Base-by-base conservation (phyloP, 164 flowering plant species). In the Tetrastigma voinierianum region DNA sequence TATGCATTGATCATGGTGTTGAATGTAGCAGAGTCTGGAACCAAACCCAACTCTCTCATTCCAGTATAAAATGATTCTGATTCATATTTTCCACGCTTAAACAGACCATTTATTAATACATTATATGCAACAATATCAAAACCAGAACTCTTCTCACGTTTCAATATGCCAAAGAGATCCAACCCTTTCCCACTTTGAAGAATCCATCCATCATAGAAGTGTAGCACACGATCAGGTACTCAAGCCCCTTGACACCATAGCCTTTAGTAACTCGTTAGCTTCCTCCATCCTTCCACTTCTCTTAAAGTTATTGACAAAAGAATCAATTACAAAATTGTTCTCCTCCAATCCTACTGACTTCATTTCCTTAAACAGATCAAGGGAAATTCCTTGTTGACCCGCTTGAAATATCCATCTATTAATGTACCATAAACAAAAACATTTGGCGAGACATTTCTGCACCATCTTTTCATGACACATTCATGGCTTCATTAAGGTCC, bases 171-270 rank as follows among this genome's bases (percentile, higher is more conserved):
- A 46, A 87, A 74, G 70, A 93, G 97, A 75, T 69, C 77, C 11
- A 92, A 78, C 65, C 86, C 51, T 85, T 81, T 46, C 97, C 89
- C 18, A 55, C 78, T 81, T 87, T 92, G 61, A 95, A 87, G 65
- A 81, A 78, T 13, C 92, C 94, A 78, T 95, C 97, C 86, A 95
- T 87, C 49, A 90, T 67, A 55, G 92, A 84, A 54, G 99, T 90
- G 76, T 86, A 92, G 73, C 84, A 87, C 87, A 65, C 57, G 71
- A 70, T 95, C 99, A 45, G 83, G 92, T 43, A 46, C 59, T n/a
- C 62, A 95, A 46, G 19, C 91, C 97, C 57, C 72, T 76, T n/a
- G 82, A 78, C n/a, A 47, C 67, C 79, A 75, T 79, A 65, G 84
- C 82, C 51, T 70, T 65, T 64, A 86, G 74, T 40, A 92, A 70